phyloP scores from a whole-genome alignment of 768 basidiomycete species.

The Cubamyces sp. region DNA sequence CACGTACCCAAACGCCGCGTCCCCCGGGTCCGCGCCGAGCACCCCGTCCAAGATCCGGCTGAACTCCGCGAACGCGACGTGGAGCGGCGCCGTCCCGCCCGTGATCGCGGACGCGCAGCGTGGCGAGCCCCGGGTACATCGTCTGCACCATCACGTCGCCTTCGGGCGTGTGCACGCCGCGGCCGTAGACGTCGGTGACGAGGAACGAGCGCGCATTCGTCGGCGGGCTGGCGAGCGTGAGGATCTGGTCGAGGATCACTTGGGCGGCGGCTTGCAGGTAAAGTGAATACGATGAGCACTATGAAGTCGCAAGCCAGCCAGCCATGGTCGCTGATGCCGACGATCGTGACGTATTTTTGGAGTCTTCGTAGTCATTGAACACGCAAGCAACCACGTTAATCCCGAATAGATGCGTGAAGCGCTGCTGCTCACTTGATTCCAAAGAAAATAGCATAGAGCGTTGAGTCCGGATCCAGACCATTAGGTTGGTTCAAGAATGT shows the following conservation, averaged over 20 bases:
- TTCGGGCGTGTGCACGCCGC: slow-evolving; percentile 41
- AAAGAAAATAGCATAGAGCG: slow-evolving; percentile 56
- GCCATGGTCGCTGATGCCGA: no score
- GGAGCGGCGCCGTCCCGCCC: slow-evolving; percentile 29
- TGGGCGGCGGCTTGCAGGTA: no score
- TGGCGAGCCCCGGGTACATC: slow-evolving; percentile 46
- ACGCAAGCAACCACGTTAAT: no score
- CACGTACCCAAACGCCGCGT: no score
- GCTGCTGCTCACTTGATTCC: slow-evolving; percentile 52
- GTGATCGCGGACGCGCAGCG: slow-evolving; percentile 30
- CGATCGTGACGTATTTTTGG: slow-evolving; percentile 41
- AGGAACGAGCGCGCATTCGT: no score
- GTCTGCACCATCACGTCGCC: slow-evolving; percentile 54
- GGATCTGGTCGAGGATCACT: slow-evolving; percentile 50
- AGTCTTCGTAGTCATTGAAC: slow-evolving; percentile 48
- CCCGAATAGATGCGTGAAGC: neutral
- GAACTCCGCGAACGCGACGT: slow-evolving; percentile 47
- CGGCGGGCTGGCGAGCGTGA: no score
- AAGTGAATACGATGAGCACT: neutral
- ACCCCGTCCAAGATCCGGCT: no score
- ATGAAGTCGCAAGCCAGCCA: no score
- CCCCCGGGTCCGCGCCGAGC: no score
- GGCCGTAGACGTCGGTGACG: slow-evolving; percentile 57
- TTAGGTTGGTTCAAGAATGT: slow-evolving; percentile 51
- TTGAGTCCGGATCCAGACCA: slow-evolving; percentile 48